A percentile compares a stretch with the other conserved stretches of the same genome.
Conservation (phyloP, 2,329 filamentous ascomycete genomes). For the Didymella glomerata region DNA sequence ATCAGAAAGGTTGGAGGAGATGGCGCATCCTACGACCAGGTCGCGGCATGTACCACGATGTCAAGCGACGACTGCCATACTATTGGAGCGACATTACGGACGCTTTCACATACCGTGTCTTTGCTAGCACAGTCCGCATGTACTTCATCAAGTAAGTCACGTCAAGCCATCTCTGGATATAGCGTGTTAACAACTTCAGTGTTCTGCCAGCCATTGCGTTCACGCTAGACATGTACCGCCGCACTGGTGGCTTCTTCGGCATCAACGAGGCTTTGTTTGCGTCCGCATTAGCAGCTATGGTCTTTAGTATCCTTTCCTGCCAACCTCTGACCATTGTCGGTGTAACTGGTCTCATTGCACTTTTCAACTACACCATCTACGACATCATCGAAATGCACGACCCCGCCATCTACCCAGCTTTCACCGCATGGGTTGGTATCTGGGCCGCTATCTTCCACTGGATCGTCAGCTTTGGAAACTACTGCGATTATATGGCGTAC, state of each 20-base stretch:
- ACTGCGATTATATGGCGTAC: constrained; percentile 67
- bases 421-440: constrained; percentile 65
- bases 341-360: constrained; percentile 59
- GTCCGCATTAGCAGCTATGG: constrained; percentile 63
- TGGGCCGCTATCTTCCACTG: constrained; percentile 67
- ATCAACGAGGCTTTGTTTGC: constrained; percentile 66
- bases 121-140: constrained; percentile 65
- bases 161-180: too few relatives aligned
- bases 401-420: constrained; percentile 60
- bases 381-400: constrained; percentile 63
- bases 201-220: constrained; percentile 67
- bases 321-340: constrained; percentile 67
- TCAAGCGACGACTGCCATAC: constrained; percentile 62
- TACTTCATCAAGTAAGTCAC: constrained; percentile 63
- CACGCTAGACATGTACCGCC: constrained; percentile 65
- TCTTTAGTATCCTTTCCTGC: constrained; percentile 62
- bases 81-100: constrained; percentile 66
- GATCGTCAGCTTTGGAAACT: constrained; percentile 62
- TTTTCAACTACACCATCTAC: constrained; percentile 69
- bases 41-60: constrained; percentile 64
- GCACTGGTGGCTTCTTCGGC: constrained; percentile 64
- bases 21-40: constrained; percentile 56
- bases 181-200: constrained; percentile 37
- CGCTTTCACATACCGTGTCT: constrained; percentile 63
- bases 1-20: constrained; percentile 52